These are phyloP conservation scores for Dipteronia dyeriana DNA, from an alignment of 345 rosid genomes.

Conservation along the genomic window DNA sequence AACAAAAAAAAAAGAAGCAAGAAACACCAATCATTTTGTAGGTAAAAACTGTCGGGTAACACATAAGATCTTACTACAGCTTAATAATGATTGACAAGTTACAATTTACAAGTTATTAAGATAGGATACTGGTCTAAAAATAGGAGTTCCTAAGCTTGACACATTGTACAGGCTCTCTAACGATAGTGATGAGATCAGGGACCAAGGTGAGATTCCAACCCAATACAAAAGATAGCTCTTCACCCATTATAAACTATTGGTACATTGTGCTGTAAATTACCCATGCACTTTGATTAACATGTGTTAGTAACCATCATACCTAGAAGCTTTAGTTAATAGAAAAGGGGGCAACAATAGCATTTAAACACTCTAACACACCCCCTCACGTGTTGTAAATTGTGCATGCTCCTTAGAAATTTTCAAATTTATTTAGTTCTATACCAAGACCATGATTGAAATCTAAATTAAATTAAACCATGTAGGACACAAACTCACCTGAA, in stretches of 20 bases:
- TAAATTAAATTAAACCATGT: not conserved
- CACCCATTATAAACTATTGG: not conserved
- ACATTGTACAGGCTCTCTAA: not conserved
- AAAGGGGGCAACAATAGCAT: too few species aligned
- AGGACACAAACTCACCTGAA: constrained; percentile 53
- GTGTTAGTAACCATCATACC: not conserved
- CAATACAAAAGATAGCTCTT: not conserved
- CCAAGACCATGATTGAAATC: not conserved
- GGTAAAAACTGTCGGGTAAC: not conserved
- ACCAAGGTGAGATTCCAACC: not conserved
- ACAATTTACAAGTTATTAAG: not conserved
- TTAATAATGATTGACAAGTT: not conserved
- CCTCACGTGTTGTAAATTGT: not conserved
- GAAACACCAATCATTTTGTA: not conserved
- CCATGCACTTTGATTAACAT: not conserved
- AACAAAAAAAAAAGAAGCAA: not conserved
- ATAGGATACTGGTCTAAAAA: not conserved
- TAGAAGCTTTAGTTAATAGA: not conserved
- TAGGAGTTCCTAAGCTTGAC: not conserved
- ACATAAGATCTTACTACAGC: not conserved
- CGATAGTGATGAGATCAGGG: too few species aligned
- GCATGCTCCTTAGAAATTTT: not conserved
- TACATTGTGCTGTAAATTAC: not conserved
- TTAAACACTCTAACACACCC: too few species aligned
- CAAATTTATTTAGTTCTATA: not conserved